A percentile compares a stretch with the other conserved stretches of the same genome.
Evolutionary conservation across 106 monocot genomes (phyloP).

Genomic region (Cymbidium sinense): DNA sequence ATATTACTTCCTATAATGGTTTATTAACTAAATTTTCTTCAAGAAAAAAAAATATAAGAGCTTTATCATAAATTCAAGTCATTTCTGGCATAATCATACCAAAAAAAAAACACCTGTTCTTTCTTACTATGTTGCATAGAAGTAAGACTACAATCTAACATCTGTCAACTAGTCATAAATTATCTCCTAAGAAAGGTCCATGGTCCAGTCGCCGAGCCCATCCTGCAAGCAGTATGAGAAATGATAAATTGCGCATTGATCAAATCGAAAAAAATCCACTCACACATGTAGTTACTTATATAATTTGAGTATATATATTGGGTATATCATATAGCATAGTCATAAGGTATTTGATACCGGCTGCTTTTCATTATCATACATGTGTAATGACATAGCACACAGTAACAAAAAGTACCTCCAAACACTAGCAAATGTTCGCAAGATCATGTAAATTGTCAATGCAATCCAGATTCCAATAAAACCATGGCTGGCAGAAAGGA

Average conservation of each 20-base stretch:
- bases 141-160: too few relatives aligned
- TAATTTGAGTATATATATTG: not conserved
- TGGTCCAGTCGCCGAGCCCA: conserved; percentile 42
- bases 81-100: too few relatives aligned
- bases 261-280: not conserved
- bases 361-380: not conserved
- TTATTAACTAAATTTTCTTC: too few relatives aligned
- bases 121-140: too few relatives aligned
- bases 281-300: not conserved
- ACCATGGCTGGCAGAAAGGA: conserved; percentile 37
- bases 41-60: too few relatives aligned
- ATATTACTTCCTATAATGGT: too few relatives aligned
- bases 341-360: too few relatives aligned
- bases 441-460: conserved; percentile 52
- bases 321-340: not conserved
- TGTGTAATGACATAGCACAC: not conserved
- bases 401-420: conserved; percentile 43
- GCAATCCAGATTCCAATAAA: conserved; percentile 59
- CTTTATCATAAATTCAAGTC: too few relatives aligned
- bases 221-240: conserved; percentile 15
- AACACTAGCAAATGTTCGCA: conserved; percentile 41
- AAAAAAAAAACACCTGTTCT: too few relatives aligned
- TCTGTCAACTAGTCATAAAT: not conserved
- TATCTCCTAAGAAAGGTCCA: conserved; percentile 32
- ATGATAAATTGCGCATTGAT: not conserved